Conservation (phyloP, 495 filamentous ascomycete species). For the Terfezia claveryi region DNA sequence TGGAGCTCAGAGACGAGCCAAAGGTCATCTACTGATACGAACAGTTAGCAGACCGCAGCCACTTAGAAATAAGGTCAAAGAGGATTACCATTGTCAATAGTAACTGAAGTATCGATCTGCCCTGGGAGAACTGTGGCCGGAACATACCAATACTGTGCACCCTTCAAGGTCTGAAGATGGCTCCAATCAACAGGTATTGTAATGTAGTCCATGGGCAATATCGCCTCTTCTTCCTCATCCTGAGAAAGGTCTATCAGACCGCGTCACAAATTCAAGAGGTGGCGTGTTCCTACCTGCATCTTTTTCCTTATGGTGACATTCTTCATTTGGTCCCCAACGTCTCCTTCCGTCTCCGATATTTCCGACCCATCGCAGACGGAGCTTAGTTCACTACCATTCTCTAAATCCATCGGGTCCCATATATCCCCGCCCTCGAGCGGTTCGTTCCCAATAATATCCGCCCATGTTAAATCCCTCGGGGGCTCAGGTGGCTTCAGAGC, state of each 20-base stretch:
- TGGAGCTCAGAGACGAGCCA: constrained; percentile 46
- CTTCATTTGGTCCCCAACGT: not conserved
- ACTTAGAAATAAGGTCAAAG: not conserved
- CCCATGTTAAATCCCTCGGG: constrained; percentile 40
- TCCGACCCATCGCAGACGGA: constrained; percentile 1
- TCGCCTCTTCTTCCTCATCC: constrained; percentile 28
- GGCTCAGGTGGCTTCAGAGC: constrained; percentile 24
- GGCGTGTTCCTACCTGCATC: not conserved
- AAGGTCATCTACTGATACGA: constrained; percentile 21
- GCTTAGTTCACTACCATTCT: constrained; percentile 35
- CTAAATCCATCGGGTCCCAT: constrained; percentile 62
- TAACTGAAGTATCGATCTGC: constrained; percentile 19
- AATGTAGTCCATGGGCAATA: constrained; percentile 13
- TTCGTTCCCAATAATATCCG: constrained; percentile 51
- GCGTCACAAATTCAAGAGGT: not conserved
- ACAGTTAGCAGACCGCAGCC: not conserved
- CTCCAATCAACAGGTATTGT: constrained; percentile 4
- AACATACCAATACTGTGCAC: constrained; percentile 15
- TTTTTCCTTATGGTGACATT: not conserved
- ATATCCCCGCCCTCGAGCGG: constrained; percentile 47
- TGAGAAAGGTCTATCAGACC: not conserved
- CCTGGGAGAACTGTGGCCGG: constrained; percentile 21
- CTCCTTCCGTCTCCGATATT: constrained; percentile 3
- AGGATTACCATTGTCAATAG: constrained; percentile 21
- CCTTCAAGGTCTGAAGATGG: constrained; percentile 10